A percentile compares a stretch with the other conserved stretches of the same genome.
phyloP scores from a whole-genome alignment of 192 early-diverging fungal species.

The Coemansia erecta region DNA sequence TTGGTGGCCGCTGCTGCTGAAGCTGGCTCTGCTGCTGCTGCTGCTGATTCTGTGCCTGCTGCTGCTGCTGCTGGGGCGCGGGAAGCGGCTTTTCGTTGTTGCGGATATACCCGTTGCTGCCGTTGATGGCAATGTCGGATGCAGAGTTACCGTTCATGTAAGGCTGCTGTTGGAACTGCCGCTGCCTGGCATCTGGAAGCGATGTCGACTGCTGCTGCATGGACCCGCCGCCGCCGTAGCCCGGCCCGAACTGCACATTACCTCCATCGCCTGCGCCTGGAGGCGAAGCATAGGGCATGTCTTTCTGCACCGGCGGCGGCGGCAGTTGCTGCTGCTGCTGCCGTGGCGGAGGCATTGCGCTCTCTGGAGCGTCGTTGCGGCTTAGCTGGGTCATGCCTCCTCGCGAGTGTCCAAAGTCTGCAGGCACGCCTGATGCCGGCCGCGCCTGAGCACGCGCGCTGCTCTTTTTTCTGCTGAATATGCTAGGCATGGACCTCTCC shows the following conservation, averaged over 20 bases:
- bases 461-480: conserved; percentile 52
- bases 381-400: conserved; percentile 30
- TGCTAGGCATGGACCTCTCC: conserved; percentile 34
- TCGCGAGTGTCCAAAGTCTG: conserved; percentile 35
- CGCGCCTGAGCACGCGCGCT: conserved; percentile 24
- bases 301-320: conserved; percentile 18
- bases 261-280: neutral
- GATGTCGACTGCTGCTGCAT: neutral
- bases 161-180: too few species aligned
- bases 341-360: conserved; percentile 1
- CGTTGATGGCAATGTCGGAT: too few species aligned
- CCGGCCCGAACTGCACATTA: neutral
- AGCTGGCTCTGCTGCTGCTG: conserved; percentile 13
- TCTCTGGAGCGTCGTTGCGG: conserved; percentile 22
- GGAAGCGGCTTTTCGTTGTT: neutral
- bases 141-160: too few species aligned
- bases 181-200: too few species aligned
- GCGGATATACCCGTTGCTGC: too few species aligned
- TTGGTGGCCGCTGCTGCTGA: conserved; percentile 7
- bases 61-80: conserved; percentile 11
- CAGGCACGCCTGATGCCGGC: conserved; percentile 43
- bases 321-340: neutral
- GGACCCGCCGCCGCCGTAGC: neutral
- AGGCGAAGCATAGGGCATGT: conserved; percentile 8
- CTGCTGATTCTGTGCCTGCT: conserved; percentile 2